Base-by-base conservation (phyloP, 2,329 filamentous ascomycete species). In the Ophiosphaerella korrae region DNA sequence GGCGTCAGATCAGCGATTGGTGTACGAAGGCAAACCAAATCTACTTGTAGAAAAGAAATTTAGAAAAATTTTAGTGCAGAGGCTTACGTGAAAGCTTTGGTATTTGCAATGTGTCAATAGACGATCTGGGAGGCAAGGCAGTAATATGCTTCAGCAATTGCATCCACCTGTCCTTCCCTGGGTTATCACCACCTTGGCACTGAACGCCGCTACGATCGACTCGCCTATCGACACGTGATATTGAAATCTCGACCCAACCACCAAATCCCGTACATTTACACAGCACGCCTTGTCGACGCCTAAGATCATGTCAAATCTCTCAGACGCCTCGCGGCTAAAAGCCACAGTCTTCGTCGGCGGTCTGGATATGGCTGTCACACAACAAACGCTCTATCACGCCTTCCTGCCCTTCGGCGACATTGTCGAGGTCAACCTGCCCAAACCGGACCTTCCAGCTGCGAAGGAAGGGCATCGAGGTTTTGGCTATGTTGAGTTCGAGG, bases 371-470 rank as follows among this genome's bases (percentile, higher is more conserved):
- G 82, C 86, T 44, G 92, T 96, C 51, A 93, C 88, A 11, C 79
- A 81, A 33, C 83, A 85, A 53, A 89, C 88, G 54, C 80, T 99
- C 40, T 88, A 92, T 65, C 90, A 95, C 67, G 92, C 92, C 48
- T 99, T 99, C 77, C 84, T 99, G 50, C 94, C 95, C 0, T 99
- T 99, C 74, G 94, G 95, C 68, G 93, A 97, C 73, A 93, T 99
- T 55, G 86, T 89, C 60, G 92, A 97, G 71, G 88, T 99, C 60
- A 88, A 90, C 42, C 78, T 99, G 13, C 94, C 94, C 16, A 95
- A 94, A 74, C 88, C 91, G 50, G 92, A 96, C 70, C 80, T 87
- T 55, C 88, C 88, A 58, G 92, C 90, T 56, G 85, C 88, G 6
- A 85, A 83, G 41, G 90, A 95, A 35, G 79, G 86, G 26, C 94